These are phyloP conservation scores for Astrocystis sublimbata DNA, from an alignment of 495 filamentous ascomycete genomes.

Conservation along the genomic window DNA sequence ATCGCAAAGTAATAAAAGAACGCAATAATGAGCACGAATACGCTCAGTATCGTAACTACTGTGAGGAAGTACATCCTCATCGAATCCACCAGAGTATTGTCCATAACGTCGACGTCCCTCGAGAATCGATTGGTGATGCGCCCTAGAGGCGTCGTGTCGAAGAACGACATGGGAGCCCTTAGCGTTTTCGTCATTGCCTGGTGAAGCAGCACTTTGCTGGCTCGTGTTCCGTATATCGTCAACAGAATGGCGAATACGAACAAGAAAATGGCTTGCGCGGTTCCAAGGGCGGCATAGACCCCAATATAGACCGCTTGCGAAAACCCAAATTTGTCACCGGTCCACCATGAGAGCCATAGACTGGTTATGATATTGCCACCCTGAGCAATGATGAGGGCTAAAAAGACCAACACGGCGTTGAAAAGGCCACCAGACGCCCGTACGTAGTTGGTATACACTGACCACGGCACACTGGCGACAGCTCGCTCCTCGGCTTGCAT, in stretches of 20 bases:
- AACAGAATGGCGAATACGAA: conserved; percentile 65
- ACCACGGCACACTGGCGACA: conserved; percentile 78
- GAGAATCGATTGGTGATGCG: conserved; percentile 97
- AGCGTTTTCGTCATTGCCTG: conserved; percentile 79
- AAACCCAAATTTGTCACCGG: conserved; percentile 68
- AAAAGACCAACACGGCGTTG: conserved; percentile 63
- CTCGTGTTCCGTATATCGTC: conserved; percentile 75
- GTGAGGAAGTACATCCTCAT: conserved; percentile 94
- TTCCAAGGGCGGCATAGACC: conserved; percentile 77
- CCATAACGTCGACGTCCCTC: conserved; percentile 93
- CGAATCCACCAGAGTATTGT: conserved; percentile 85
- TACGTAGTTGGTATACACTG: conserved; percentile 79
- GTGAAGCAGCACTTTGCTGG: conserved; percentile 80
- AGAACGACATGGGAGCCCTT: conserved; percentile 93
- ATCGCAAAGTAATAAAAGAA: conserved; percentile 95
- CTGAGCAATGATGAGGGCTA: conserved; percentile 69
- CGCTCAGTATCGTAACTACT: conserved; percentile 71
- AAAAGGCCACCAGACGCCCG: conserved; percentile 74
- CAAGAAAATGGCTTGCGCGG: conserved; percentile 71
- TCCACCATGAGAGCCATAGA: conserved; percentile 94
- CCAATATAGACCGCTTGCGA: conserved; percentile 76
- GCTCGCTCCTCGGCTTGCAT: conserved; percentile 94
- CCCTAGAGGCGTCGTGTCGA: conserved; percentile 95
- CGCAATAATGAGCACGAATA: conserved; percentile 84
- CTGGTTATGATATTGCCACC: conserved; percentile 83